A percentile compares a stretch with the other conserved stretches of the same genome.
phyloP scores from a whole-genome alignment of 106 monocot genomes.

The Amphibolis antarctica region DNA sequence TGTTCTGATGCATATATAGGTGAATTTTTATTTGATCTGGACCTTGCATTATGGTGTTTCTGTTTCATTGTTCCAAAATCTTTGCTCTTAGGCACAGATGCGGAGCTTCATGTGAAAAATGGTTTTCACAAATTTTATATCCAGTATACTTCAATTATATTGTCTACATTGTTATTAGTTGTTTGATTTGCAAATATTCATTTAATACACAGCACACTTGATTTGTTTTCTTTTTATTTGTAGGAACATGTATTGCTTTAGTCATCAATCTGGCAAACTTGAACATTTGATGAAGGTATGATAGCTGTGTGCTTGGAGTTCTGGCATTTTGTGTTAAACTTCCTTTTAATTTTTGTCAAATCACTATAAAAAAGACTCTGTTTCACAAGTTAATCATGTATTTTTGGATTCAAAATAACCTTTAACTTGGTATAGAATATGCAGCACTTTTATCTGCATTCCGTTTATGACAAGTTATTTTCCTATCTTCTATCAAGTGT shows the following conservation, averaged over 20 bases:
- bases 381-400: background rate
- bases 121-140: too few species aligned
- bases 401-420: background rate
- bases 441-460: background rate
- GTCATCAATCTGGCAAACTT: slow-evolving; percentile 91
- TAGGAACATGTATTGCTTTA: slow-evolving; percentile 98
- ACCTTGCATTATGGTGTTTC: too few species aligned
- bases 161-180: too few species aligned
- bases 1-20: too few species aligned
- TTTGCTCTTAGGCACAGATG: too few species aligned
- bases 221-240: background rate
- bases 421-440: too few species aligned
- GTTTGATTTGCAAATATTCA: background rate
- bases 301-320: background rate
- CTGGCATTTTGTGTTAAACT: background rate
- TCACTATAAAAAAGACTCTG: too few species aligned
- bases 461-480: background rate
- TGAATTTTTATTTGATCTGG: too few species aligned
- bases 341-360: background rate
- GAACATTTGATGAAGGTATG: slow-evolving; percentile 96
- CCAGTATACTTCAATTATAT: too few species aligned
- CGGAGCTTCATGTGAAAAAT: too few species aligned
- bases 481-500: too few species aligned
- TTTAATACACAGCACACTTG: background rate
- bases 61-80: too few species aligned